Conservation (phyloP, 2,329 filamentous ascomycete species). For the Clathrospora elynae region DNA sequence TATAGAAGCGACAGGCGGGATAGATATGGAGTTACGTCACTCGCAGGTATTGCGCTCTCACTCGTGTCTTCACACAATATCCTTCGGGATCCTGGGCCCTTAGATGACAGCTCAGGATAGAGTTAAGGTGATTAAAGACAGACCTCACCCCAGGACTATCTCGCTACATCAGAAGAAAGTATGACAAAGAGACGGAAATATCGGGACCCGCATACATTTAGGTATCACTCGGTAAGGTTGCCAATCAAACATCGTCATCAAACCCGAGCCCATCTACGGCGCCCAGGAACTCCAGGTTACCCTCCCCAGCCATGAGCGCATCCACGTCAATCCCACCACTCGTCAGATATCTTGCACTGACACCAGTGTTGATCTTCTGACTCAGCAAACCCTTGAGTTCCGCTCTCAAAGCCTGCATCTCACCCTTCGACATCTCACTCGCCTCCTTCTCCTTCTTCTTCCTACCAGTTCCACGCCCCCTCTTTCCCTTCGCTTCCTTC, state of each 20-base stretch:
- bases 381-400: conserved; percentile 73
- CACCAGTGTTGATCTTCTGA: conserved; percentile 80
- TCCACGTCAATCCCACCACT: conserved; percentile 83
- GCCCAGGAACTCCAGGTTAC: conserved; percentile 70
- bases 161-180: not conserved
- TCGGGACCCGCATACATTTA: not conserved
- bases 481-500: conserved; percentile 61
- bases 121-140: too few species aligned
- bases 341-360: conserved; percentile 85
- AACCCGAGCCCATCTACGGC: conserved; percentile 55
- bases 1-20: too few species aligned
- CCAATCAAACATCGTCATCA: conserved; percentile 33
- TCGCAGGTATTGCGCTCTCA: too few species aligned
- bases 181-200: not conserved
- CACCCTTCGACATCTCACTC: conserved; percentile 69
- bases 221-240: too few species aligned
- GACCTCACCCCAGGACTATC: too few species aligned
- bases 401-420: conserved; percentile 71
- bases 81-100: too few species aligned
- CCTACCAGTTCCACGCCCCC: conserved; percentile 69
- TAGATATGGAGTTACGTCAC: too few species aligned
- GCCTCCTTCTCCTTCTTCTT: conserved; percentile 77
- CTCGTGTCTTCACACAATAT: too few species aligned
- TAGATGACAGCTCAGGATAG: too few species aligned
- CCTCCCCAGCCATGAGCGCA: conserved; percentile 64